phyloP scores from a whole-genome alignment of 805 yeast species.

The Dipodascus geniculatus region DNA sequence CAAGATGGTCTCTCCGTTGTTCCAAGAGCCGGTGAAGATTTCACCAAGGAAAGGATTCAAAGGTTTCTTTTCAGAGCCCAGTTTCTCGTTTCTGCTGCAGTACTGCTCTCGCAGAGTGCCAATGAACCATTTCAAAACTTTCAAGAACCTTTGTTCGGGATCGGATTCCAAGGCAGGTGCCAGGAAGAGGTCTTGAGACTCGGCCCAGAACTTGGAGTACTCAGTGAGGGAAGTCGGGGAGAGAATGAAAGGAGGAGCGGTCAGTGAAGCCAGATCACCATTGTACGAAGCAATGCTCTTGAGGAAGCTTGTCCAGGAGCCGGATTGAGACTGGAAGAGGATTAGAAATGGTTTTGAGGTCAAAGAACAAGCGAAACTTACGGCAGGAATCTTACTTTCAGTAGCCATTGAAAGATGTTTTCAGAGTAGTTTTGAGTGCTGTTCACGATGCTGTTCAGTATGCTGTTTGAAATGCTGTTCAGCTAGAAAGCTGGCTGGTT shows the following conservation, averaged over 20 bases:
- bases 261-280: conserved; percentile 84
- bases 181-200: conserved; percentile 72
- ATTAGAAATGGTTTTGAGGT: background rate
- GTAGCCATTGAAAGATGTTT: background rate
- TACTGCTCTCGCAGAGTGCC: conserved; percentile 88
- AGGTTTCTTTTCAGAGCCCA: conserved; percentile 97
- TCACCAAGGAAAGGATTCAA: conserved; percentile 95
- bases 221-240: conserved; percentile 83
- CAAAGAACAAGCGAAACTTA: conserved; percentile 3
- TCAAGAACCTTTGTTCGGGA: conserved; percentile 54
- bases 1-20: conserved; percentile 64
- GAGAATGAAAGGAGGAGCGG: conserved; percentile 95
- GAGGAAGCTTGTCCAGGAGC: conserved; percentile 81
- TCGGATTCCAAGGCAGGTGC: conserved; percentile 43
- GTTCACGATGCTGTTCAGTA: no score
- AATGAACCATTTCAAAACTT: conserved; percentile 84
- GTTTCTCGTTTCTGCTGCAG: conserved; percentile 78
- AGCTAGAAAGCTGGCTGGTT: no score
- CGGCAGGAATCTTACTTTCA: conserved; percentile 15
- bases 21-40: conserved; percentile 84
- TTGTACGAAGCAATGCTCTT: conserved; percentile 86
- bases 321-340: conserved; percentile 10
- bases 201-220: conserved; percentile 94
- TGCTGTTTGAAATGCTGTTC: no score
- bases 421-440: no score